Percentiles rank a stretch among this genome's conserved stretches.
These are phyloP conservation scores for Fomitiporia mediterranea DNA, from an alignment of 1,284 basidiomycete species.

Conservation along the genomic window DNA sequence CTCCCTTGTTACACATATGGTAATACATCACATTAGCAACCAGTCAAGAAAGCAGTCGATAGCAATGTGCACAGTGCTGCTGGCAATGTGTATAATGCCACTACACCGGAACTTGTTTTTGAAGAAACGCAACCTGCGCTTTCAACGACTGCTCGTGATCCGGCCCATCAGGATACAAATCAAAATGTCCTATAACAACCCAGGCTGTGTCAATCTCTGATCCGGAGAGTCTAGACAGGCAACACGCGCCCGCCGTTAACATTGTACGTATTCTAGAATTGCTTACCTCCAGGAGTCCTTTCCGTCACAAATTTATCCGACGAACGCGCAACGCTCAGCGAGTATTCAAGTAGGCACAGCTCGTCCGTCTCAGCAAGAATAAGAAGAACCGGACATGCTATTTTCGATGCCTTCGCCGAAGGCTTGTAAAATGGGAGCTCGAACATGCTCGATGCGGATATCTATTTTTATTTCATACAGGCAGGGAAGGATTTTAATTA, in stretches of 20 bases:
- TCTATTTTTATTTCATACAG: no score
- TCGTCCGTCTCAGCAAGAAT: slow-evolving; percentile 27
- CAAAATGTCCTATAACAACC: slow-evolving; percentile 26
- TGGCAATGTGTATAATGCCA: no score
- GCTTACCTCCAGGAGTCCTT: slow-evolving; percentile 22
- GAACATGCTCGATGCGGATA: slow-evolving; percentile 28
- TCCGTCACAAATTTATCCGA: slow-evolving; percentile 23
- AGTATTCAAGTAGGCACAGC: slow-evolving; percentile 23
- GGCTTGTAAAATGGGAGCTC: slow-evolving; percentile 28
- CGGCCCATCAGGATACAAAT: slow-evolving; percentile 26
- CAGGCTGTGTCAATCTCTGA: not conserved
- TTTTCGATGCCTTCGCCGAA: slow-evolving; percentile 19
- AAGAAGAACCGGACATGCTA: slow-evolving; percentile 27
- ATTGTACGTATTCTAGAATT: not conserved
- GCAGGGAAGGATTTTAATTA: not conserved
- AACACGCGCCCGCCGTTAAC: not conserved
- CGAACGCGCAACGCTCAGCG: slow-evolving; percentile 20
- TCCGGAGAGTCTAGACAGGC: not conserved
- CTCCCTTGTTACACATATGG: no score
- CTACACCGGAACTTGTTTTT: slow-evolving; percentile 24
- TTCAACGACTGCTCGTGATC: slow-evolving; percentile 20
- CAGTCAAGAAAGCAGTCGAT: no score
- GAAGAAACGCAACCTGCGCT: slow-evolving; percentile 26
- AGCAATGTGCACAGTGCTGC: no score
- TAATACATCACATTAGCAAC: not conserved